phyloP scores from a whole-genome alignment of 352 stramenopile genomes.

The Pythium dissimile region DNA sequence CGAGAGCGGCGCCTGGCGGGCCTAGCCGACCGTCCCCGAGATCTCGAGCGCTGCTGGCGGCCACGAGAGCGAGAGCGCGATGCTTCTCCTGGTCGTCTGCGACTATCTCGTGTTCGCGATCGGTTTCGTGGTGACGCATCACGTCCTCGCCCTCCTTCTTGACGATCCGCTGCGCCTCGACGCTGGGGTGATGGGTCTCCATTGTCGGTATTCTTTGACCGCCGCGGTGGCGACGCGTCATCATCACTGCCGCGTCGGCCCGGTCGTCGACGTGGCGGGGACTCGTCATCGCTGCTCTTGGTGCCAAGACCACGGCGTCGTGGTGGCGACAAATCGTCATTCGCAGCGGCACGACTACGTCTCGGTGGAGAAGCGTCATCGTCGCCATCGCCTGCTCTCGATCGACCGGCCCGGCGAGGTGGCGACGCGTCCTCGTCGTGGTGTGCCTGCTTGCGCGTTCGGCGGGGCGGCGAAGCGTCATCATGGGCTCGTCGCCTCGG shows the following conservation, averaged over 20 bases:
- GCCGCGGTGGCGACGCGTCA: conserved; percentile 15
- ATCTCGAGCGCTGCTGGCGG: not conserved
- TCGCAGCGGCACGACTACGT: not conserved
- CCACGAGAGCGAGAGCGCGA: not conserved
- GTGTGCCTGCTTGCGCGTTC: not conserved
- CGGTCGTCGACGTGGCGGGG: conserved; percentile 18
- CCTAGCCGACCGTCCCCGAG: not conserved
- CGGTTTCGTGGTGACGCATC: not conserved
- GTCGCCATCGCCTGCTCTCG: not conserved
- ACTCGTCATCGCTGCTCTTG: conserved; percentile 6
- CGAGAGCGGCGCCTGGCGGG: conserved; percentile 1
- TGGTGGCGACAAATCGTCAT: conserved; percentile 13
- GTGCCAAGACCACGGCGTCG: not conserved
- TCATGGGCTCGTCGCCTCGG: conserved; percentile 6
- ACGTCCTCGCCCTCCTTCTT: too few species aligned
- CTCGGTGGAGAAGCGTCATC: conserved; percentile 26
- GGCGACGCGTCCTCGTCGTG: not conserved
- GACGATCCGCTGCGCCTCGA: not conserved
- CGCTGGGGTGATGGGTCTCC: conserved; percentile 5
- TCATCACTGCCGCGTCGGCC: conserved; percentile 5
- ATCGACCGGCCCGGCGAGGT: not conserved
- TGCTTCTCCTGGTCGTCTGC: too few species aligned
- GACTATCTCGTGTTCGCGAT: conserved; percentile 5
- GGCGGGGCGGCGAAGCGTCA: conserved; percentile 28
- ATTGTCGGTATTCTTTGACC: not conserved